Conservation (phyloP, 768 basidiomycete species). For the Krasilnikovozyma curviuscula region DNA sequence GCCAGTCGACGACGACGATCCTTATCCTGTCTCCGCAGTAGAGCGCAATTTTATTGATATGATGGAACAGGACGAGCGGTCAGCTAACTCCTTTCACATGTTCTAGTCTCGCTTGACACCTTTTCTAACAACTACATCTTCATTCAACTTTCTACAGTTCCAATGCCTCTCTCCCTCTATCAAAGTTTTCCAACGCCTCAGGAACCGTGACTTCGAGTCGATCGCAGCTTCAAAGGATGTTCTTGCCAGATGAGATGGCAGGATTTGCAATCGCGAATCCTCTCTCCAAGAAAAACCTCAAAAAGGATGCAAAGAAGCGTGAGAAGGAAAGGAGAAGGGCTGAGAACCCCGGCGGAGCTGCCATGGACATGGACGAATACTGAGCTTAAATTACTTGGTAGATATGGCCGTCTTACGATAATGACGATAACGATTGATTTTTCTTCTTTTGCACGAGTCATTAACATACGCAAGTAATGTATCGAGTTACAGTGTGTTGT, state of each 20-base stretch:
- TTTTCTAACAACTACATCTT: not conserved
- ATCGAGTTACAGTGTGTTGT: too few relatives aligned
- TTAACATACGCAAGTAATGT: too few relatives aligned
- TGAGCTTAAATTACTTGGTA: too few relatives aligned
- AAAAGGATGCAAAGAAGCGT: constrained; percentile 45
- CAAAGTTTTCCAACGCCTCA: not conserved
- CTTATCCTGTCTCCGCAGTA: constrained; percentile 1
- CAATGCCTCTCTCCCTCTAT: not conserved
- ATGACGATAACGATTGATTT: too few relatives aligned
- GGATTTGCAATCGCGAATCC: constrained; percentile 41
- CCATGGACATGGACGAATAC: too few relatives aligned
- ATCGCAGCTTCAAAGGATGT: constrained; percentile 36
- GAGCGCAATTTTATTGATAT: constrained; percentile 6
- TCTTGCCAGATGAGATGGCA: constrained; percentile 32
- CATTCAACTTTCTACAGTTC: not conserved
- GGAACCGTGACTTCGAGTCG: constrained; percentile 26
- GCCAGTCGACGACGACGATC: constrained; percentile 40
- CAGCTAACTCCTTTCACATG: too few relatives aligned
- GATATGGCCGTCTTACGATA: too few relatives aligned
- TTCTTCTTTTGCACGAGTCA: too few relatives aligned
- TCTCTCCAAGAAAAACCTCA: constrained; percentile 39
- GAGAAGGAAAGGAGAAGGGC: constrained; percentile 27
- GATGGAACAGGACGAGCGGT: not conserved
- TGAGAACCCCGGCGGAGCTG: too few relatives aligned
- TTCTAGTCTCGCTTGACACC: not conserved